Percentiles rank a stretch among this genome's conserved stretches.
Evolutionary conservation across 108 stramenopile species (phyloP).

Genomic region (Pseudonitzschia multistriata): DNA sequence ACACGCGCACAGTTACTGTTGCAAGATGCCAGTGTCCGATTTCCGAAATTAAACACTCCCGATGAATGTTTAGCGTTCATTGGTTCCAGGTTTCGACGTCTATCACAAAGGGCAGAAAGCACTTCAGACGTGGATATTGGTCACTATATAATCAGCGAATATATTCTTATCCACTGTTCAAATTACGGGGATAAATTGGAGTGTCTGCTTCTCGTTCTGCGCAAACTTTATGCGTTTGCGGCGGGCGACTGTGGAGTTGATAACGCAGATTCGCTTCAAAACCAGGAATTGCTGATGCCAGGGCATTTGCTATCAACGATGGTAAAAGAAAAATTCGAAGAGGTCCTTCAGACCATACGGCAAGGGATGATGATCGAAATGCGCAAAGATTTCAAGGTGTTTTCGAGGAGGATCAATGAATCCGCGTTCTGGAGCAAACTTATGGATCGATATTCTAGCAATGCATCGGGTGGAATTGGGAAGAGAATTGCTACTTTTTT

Average conservation of each 20-base stretch:
- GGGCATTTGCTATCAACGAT: slow-evolving; percentile 89
- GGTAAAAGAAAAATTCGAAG: slow-evolving; percentile 96
- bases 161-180: slow-evolving; percentile 83
- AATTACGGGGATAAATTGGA: slow-evolving; percentile 91
- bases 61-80: slow-evolving; percentile 89
- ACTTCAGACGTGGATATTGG: slow-evolving; percentile 87
- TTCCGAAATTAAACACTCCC: slow-evolving; percentile 74
- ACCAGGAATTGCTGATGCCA: slow-evolving; percentile 93
- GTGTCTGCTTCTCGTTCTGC: slow-evolving; percentile 78
- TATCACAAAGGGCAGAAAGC: slow-evolving; percentile 67
- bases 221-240: slow-evolving; percentile 94
- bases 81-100: slow-evolving; percentile 86
- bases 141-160: slow-evolving; percentile 81
- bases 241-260: slow-evolving; percentile 93
- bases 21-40: slow-evolving; percentile 86
- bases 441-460: slow-evolving; percentile 69
- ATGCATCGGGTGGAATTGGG: slow-evolving; percentile 75
- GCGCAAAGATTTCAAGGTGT: slow-evolving; percentile 54
- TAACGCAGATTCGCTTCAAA: slow-evolving; percentile 94
- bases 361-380: slow-evolving; percentile 71
- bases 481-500: slow-evolving; percentile 92
- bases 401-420: slow-evolving; percentile 43
- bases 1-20: slow-evolving; percentile 91
- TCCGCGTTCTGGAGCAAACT: slow-evolving; percentile 63
- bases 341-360: slow-evolving; percentile 69